These are phyloP conservation scores for Penicillium angulare DNA, from an alignment of 495 filamentous ascomycete species.

Conservation along the genomic window DNA sequence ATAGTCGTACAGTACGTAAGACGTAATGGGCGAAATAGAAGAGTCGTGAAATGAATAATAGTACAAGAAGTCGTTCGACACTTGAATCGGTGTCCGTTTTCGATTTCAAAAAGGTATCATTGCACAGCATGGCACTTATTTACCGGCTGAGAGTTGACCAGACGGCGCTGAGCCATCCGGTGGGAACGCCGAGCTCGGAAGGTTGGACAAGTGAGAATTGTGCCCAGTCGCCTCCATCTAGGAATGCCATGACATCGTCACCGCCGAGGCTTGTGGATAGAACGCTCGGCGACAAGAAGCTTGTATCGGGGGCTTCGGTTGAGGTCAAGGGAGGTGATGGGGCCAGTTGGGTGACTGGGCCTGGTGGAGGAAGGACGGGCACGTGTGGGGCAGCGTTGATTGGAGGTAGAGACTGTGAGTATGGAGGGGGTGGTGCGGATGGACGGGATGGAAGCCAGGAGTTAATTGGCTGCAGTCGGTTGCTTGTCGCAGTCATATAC, in stretches of 20 bases:
- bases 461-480: constrained; percentile 44
- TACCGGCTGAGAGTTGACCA: constrained; percentile 39
- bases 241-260: constrained; percentile 47
- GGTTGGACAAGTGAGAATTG: constrained; percentile 30
- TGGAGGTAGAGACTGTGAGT: constrained; percentile 41
- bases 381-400: constrained; percentile 36
- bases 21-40: neutral
- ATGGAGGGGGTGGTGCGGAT: constrained; percentile 36
- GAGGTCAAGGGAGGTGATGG: constrained; percentile 40
- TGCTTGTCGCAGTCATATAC: constrained; percentile 30
- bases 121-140: neutral
- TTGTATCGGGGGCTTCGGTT: constrained; percentile 28
- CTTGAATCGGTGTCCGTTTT: neutral
- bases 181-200: constrained; percentile 36
- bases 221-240: constrained; percentile 45
- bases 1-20: constrained; percentile 6
- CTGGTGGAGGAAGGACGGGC: constrained; percentile 36
- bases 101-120: neutral
- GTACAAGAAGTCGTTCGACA: neutral
- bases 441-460: constrained; percentile 38
- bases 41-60: constrained; percentile 10
- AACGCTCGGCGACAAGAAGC: too few relatives aligned
- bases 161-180: constrained; percentile 43
- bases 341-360: constrained; percentile 30
- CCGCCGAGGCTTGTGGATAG: constrained; percentile 42